Percentiles rank a stretch among this genome's conserved stretches.
These are phyloP conservation scores for Volvox africanus DNA, from an alignment of 139 green algal genomes.

Conservation along the genomic window DNA sequence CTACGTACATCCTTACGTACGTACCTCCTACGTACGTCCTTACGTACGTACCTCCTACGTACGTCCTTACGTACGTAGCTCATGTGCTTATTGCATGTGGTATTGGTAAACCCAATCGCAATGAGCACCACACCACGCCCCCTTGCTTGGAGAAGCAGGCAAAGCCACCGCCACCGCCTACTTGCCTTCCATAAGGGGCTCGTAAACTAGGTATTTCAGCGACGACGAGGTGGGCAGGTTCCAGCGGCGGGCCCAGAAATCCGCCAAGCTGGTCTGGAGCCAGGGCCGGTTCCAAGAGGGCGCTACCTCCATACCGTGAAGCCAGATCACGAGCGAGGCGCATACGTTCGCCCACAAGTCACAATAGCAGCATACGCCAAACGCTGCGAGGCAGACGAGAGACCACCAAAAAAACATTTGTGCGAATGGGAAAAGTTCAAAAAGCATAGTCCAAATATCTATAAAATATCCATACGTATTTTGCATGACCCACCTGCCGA, in stretches of 20 bases:
- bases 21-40: no score
- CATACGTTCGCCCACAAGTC: slow-evolving; percentile 52
- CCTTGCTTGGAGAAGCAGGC: no score
- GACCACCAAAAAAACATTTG: not conserved
- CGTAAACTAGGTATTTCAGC: slow-evolving; percentile 50
- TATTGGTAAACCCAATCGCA: no score
- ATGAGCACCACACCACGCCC: no score
- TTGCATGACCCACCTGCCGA: slow-evolving; percentile 17
- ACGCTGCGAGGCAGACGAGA: slow-evolving; percentile 44
- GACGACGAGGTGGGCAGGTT: slow-evolving; percentile 52
- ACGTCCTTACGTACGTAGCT: no score
- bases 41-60: no score
- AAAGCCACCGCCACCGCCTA: not conserved
- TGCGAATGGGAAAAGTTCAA: not conserved
- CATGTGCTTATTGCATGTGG: no score
- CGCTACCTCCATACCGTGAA: slow-evolving; percentile 33
- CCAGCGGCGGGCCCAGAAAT: slow-evolving; percentile 57
- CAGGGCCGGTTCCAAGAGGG: slow-evolving; percentile 57
- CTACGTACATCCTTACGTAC: no score
- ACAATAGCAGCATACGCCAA: slow-evolving; percentile 54
- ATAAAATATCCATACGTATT: not conserved
- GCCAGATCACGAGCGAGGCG: slow-evolving; percentile 47
- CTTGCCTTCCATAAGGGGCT: slow-evolving; percentile 45
- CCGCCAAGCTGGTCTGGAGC: slow-evolving; percentile 54
- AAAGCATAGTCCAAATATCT: not conserved